Evolutionary conservation across 345 rosid species (phyloP).

Genomic region (Syzygium jambos): DNA sequence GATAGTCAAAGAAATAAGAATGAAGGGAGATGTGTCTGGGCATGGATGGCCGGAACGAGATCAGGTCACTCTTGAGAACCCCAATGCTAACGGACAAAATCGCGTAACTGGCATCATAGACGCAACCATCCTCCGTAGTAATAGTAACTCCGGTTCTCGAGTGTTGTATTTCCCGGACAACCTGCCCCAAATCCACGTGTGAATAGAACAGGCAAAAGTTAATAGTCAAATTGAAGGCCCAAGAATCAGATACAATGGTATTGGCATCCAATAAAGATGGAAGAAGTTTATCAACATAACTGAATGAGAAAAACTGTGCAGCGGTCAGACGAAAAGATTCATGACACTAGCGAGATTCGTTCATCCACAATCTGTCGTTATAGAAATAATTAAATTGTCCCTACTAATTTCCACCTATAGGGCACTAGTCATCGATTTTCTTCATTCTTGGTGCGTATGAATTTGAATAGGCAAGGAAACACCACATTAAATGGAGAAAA

Average conservation of each 20-base stretch:
- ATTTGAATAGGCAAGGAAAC: neutral
- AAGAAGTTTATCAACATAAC: neutral
- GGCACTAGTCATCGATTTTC: too few species aligned
- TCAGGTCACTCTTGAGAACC: conserved; percentile 84
- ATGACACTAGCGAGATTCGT: too few species aligned
- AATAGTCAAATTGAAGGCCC: too few species aligned
- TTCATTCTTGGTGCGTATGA: neutral
- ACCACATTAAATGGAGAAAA: conserved; percentile 4
- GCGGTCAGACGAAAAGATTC: too few species aligned
- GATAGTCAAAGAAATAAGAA: neutral
- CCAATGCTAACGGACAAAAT: conserved; percentile 90
- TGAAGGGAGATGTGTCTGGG: conserved; percentile 40
- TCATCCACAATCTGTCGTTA: too few species aligned
- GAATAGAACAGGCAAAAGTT: conserved; percentile 10
- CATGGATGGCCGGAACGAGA: conserved; percentile 74
- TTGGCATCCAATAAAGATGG: neutral
- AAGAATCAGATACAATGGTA: too few species aligned
- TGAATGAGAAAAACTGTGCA: too few species aligned
- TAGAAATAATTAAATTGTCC: neutral
- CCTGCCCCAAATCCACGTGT: conserved; percentile 47
- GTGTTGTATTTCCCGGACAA: conserved; percentile 78
- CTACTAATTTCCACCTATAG: neutral
- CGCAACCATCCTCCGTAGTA: conserved; percentile 81
- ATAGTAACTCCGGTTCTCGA: conserved; percentile 80
- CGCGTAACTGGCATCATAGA: conserved; percentile 74